phyloP scores from a whole-genome alignment of 441 rosid species.

The Eugenia klotzschiana region DNA sequence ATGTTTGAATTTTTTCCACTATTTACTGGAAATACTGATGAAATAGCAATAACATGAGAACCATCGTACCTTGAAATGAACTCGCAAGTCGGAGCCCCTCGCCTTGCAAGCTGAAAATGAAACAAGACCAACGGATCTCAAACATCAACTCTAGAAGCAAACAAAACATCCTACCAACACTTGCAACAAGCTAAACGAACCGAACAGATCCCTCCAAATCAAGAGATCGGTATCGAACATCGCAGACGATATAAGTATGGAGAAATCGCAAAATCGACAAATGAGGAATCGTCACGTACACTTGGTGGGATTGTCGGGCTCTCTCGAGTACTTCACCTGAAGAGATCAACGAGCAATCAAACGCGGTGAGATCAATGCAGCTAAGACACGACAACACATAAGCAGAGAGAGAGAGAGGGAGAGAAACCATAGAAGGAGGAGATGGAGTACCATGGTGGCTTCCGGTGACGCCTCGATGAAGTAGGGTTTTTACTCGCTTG shows the following conservation, averaged over 20 bases:
- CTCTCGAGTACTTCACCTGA: conserved; percentile 4
- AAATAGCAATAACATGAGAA: background rate
- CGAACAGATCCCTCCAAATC: background rate
- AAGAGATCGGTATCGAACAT: background rate
- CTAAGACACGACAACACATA: background rate
- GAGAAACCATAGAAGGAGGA: background rate
- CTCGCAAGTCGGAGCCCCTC: conserved; percentile 58
- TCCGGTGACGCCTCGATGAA: background rate
- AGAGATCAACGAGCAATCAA: background rate
- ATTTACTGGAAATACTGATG: background rate
- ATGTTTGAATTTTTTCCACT: background rate
- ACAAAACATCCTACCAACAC: background rate
- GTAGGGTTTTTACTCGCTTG: background rate
- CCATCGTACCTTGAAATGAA: conserved; percentile 56
- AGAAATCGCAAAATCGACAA: background rate
- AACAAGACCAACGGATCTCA: background rate
- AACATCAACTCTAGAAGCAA: background rate
- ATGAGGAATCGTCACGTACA: background rate
- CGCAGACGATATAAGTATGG: background rate
- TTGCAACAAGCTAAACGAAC: background rate
- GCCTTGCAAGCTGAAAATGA: conserved; percentile 56
- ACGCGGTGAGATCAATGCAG: background rate
- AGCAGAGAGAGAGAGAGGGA: rapidly evolving
- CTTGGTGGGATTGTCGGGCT: background rate
- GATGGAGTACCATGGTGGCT: background rate